These are phyloP conservation scores for Penicillium vulpinum DNA, from an alignment of 2,329 filamentous ascomycete species.

Conservation along the genomic window DNA sequence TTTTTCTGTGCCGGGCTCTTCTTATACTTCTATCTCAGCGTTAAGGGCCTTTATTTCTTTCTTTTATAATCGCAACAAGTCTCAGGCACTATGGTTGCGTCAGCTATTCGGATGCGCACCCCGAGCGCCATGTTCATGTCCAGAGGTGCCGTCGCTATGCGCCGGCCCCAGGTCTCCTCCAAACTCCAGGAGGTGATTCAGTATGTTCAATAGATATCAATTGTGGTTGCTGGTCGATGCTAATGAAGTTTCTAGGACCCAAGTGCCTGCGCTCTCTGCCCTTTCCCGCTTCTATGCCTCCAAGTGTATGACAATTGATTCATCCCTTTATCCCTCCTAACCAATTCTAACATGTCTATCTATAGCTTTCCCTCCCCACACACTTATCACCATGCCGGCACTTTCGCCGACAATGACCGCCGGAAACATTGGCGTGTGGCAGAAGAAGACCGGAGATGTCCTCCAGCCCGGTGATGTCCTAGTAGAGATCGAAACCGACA, in stretches of 20 bases:
- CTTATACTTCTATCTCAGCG: constrained; percentile 20
- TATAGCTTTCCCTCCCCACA: constrained; percentile 89
- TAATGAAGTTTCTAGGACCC: constrained; percentile 35
- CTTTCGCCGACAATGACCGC: constrained; percentile 96
- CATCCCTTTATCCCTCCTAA: constrained; percentile 2
- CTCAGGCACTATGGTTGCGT: constrained; percentile 55
- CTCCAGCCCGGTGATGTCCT: constrained; percentile 91
- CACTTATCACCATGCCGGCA: constrained; percentile 95
- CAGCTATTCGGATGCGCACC: constrained; percentile 48
- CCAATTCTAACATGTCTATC: constrained; percentile 23
- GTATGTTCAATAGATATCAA: constrained; percentile 30
- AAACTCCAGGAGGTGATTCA: constrained; percentile 45
- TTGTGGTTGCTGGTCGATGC: constrained; percentile 9
- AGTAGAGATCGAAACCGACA: constrained; percentile 98
- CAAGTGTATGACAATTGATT: constrained; percentile 56
- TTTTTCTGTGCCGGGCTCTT: constrained; percentile 19
- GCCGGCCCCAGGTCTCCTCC: constrained; percentile 47
- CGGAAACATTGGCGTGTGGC: constrained; percentile 95
- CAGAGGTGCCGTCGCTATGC: constrained; percentile 45
- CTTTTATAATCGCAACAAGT: constrained; percentile 29
- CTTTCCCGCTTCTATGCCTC: constrained; percentile 68
- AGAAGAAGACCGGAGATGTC: constrained; percentile 91
- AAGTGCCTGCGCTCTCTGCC: constrained; percentile 57
- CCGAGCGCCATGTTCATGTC: constrained; percentile 46
- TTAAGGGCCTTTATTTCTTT: constrained; percentile 25